phyloP scores from a whole-genome alignment of 2,329 filamentous ascomycete species.

The Myrmaecium sp. region DNA sequence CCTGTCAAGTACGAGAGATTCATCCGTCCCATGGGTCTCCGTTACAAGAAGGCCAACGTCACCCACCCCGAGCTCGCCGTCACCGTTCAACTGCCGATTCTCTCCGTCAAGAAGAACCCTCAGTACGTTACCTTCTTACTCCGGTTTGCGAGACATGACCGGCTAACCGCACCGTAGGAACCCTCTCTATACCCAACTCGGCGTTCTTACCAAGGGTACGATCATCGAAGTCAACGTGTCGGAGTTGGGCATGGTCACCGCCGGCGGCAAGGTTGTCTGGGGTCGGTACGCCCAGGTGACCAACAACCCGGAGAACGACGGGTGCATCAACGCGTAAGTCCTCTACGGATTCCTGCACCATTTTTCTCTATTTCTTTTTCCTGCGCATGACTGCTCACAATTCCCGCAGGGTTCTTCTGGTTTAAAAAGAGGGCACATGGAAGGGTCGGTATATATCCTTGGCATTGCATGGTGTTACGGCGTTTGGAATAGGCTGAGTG shows the following conservation, averaged over 20 bases:
- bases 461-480: no score
- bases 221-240: conserved; percentile 84
- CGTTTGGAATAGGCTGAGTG: no score
- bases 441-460: no score
- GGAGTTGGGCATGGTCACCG: conserved; percentile 80
- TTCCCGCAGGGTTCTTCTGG: no score
- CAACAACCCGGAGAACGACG: conserved; percentile 23
- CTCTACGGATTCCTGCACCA: no score
- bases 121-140: conserved; percentile 47
- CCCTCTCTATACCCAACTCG: conserved; percentile 68
- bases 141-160: not conserved
- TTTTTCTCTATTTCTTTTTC: no score
- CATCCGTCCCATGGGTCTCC: conserved; percentile 50
- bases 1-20: conserved; percentile 67
- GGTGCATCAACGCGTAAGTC: conserved; percentile 18
- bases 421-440: no score
- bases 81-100: conserved; percentile 60
- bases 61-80: conserved; percentile 65
- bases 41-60: conserved; percentile 40
- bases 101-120: conserved; percentile 62
- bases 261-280: conserved; percentile 87
- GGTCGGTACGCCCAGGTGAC: conserved; percentile 27
- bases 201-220: conserved; percentile 59
- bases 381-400: no score
- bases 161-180: no score